A percentile compares a stretch with the other conserved stretches of the same genome.
Conservation (phyloP, 148 eudicot genomes). For the Vaccinium myrtillus region DNA sequence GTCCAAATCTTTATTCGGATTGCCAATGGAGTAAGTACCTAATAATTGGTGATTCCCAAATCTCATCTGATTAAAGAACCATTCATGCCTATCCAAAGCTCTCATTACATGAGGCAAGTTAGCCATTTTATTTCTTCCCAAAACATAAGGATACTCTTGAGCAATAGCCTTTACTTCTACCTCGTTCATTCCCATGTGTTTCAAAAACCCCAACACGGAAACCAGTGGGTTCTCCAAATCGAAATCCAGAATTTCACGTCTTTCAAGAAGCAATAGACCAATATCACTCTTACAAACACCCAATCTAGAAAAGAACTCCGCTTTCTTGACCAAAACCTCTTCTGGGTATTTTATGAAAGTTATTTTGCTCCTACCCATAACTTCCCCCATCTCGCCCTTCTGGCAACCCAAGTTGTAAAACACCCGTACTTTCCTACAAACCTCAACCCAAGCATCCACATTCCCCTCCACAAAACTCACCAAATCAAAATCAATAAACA, state of each 20-base stretch:
- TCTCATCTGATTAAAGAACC: conserved; percentile 58
- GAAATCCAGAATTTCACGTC: conserved; percentile 46
- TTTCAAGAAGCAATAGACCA: conserved; percentile 56
- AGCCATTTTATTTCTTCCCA: conserved; percentile 56
- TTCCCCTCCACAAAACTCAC: conserved; percentile 28
- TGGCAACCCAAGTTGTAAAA: conserved; percentile 66
- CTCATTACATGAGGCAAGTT: conserved; percentile 61
- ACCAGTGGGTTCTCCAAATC: conserved; percentile 40
- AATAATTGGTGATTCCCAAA: conserved; percentile 36
- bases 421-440: conserved; percentile 50
- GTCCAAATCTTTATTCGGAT: conserved; percentile 44
- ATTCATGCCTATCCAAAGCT: conserved; percentile 57
- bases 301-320: conserved; percentile 56
- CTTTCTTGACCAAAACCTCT: conserved; percentile 46
- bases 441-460: conserved; percentile 49
- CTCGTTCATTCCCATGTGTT: conserved; percentile 45
- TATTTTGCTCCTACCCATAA: conserved; percentile 39
- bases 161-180: conserved; percentile 27
- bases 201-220: conserved; percentile 51
- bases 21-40: conserved; percentile 28
- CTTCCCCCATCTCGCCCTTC: conserved; percentile 47
- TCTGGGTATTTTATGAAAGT: conserved; percentile 45
- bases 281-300: conserved; percentile 42
- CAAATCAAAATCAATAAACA: conserved; percentile 53
- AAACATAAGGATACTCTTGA: conserved; percentile 46